Evolutionary conservation across 768 basidiomycete species (phyloP), one percentile per base, ranked within the genome.

Genomic region (Tricholoma bakamatsutake): DNA sequence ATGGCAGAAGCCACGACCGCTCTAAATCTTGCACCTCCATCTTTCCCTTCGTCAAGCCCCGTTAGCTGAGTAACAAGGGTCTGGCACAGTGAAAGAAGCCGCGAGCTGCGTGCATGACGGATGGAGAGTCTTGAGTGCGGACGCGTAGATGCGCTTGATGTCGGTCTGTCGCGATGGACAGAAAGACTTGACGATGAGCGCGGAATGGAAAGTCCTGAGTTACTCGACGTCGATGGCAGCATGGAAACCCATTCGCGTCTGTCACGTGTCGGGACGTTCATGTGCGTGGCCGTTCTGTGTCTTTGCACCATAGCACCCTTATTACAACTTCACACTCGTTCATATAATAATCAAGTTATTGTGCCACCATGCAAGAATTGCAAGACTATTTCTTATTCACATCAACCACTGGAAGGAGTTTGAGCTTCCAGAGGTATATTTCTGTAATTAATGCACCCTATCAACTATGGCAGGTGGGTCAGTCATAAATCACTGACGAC

Each of bases 1-100:
- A 80, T 73, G 0, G 79, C 82, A 62, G 79, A 78, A 47, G 87
- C 85, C 17, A 83, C 75, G 0, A 74, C 71, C 18, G 72, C 71
- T 24, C 74, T 76, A 61, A 80, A 78, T 9, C 76, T 61, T 5
- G 61, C 63, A 48, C 80, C 76, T 13, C 55, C 63, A 13, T 72
- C 71, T 6, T 60, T 63, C 21, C 74, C 72, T 30, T 77, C 76
- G n/a, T 76, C 67, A 3, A 88, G 63, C 7, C 80, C 80, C 4
- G 79, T 80, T 7, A 86, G 59, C 40, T 85, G 82, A 3, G 70
- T 66, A 15, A 59, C 81, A 18, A 90, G 71, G 0, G 71, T 66
- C 55, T 84, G 81, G 52, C 76, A 79, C 28, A 80, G 63, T 0
- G 83, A 79, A 2, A 79, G 57, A 5, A 88, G 66, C 12, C 81